Percentiles rank a stretch among this genome's conserved stretches.
These are phyloP conservation scores for Populus hybrid DNA, from an alignment of 441 rosid genomes.

Conservation along the genomic window DNA sequence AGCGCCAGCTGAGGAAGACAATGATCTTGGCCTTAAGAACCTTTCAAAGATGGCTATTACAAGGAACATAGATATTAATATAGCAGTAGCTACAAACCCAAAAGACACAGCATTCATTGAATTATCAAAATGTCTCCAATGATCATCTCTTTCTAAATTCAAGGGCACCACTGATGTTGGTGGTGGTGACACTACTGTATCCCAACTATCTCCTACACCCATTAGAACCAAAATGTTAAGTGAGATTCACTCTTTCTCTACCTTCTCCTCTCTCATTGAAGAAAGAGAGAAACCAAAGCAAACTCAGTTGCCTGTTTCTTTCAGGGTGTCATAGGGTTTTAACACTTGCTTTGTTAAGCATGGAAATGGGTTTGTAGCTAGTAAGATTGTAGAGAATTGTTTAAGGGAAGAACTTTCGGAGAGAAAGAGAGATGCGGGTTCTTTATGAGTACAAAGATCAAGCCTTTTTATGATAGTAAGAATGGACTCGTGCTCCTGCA, in stretches of 20 bases:
- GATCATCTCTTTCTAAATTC: slow-evolving; percentile 42
- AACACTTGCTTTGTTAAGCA: not conserved
- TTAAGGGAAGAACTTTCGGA: not conserved
- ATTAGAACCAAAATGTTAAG: slow-evolving; percentile 6
- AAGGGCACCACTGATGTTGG: slow-evolving; percentile 30
- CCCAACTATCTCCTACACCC: slow-evolving; percentile 39
- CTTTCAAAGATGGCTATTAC: slow-evolving; percentile 89
- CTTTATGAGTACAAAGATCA: not conserved
- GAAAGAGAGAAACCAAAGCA: not conserved
- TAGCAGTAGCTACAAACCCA: slow-evolving; percentile 95
- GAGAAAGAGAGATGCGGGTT: not conserved
- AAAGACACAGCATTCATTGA: slow-evolving; percentile 89
- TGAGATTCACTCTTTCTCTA: not conserved
- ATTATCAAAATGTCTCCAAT: slow-evolving; percentile 70
- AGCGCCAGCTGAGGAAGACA: slow-evolving; percentile 8
- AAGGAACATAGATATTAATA: slow-evolving; percentile 92
- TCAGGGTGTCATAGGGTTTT: not conserved
- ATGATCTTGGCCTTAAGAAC: slow-evolving; percentile 63
- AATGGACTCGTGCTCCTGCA: not conserved
- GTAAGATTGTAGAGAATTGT: not conserved
- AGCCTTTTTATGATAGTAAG: slow-evolving; percentile 2
- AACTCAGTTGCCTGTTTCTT: not conserved
- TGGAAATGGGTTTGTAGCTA: not conserved
- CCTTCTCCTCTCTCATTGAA: not conserved
- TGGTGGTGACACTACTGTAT: slow-evolving; percentile 13